Base-by-base conservation (phyloP, 2,329 filamentous ascomycete species). In the Didymosphaeria variabile region DNA sequence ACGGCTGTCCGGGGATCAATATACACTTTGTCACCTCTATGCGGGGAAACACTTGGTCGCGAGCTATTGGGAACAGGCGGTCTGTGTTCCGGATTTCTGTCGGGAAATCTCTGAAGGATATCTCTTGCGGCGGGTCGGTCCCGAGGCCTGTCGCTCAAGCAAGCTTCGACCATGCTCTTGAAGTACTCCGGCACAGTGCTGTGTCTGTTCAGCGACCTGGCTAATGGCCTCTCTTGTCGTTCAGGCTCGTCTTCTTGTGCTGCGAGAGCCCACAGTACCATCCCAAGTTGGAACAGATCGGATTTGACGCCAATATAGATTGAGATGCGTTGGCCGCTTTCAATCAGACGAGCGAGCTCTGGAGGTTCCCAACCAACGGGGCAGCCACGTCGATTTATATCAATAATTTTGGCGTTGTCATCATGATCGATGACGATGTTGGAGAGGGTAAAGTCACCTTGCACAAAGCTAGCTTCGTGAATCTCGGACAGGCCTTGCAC, bases 291-390 rank as follows among this genome's bases (percentile, higher is more conserved):
- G 72, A 91, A 99, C 1, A 99, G 83, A 79, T 99, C 95, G 0
- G 94, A 97, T 79, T 99, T 99, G 75, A 97, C 93, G 13, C 95
- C 94, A 74, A 99, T 98, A 73, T 97, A 97, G 90, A 98, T 97
- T 49, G 92, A 91, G 56, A 99, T 94, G 32, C 93, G 87, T 77
- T 97, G 94, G 60, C 91, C 92, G 77, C 90, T 94, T 66, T 94
- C 90, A 62, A 98, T 93, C 58, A 98, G 87, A 6, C 87, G 86
- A 17, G 90, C 90, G 58, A 96, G 91, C 79, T 99, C 95, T 5
- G 95, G 95, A 2, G 95, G 94, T 69, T 99, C 95, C 95, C 95
- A 99, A 26, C 94, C 94, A 5, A 98, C 92, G 0, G 95, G 95
- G 72, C 95, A 99, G n/a, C 95, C 95, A 70, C 95, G 86, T 58